Conservation (phyloP, 495 filamentous ascomycete species). For the Hyaloscypha hepaticicola region DNA sequence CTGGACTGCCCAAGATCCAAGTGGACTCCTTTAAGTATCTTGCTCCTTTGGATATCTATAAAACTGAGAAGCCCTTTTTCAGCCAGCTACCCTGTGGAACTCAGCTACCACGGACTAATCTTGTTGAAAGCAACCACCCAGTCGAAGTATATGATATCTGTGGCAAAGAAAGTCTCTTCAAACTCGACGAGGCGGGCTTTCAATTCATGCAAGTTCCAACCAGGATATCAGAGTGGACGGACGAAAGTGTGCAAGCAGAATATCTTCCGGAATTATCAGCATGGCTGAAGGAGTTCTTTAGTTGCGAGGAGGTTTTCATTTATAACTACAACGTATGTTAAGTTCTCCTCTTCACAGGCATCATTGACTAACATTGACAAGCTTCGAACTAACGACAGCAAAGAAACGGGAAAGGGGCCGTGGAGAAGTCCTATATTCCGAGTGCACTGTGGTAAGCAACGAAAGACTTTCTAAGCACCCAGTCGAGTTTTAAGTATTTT, state of each 20-base stretch:
- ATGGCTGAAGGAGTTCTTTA: not conserved
- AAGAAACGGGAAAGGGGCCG: not conserved
- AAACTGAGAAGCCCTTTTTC: not conserved
- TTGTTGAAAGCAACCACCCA: not conserved
- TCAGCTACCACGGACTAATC: not conserved
- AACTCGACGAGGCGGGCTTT: conserved; percentile 4
- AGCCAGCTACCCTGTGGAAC: conserved; percentile 7
- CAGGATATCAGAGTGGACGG: not conserved
- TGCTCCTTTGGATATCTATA: conserved; percentile 6
- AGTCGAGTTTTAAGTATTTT: not conserved
- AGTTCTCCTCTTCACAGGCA: not conserved
- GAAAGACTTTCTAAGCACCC: not conserved
- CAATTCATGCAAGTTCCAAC: conserved; percentile 3
- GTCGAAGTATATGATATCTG: not conserved
- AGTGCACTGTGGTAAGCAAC: conserved; percentile 12
- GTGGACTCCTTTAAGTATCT: not conserved
- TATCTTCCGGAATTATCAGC: not conserved
- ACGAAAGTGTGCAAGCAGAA: not conserved
- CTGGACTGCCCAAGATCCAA: not conserved
- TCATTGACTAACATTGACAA: not conserved
- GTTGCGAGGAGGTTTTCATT: conserved; percentile 6
- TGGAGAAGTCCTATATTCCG: not conserved
- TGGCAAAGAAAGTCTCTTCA: conserved; percentile 3
- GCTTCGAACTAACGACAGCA: not conserved
- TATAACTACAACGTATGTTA: conserved; percentile 9